Conservation (phyloP, 169 alveolate species). For the Plasmodium ovale region DNA sequence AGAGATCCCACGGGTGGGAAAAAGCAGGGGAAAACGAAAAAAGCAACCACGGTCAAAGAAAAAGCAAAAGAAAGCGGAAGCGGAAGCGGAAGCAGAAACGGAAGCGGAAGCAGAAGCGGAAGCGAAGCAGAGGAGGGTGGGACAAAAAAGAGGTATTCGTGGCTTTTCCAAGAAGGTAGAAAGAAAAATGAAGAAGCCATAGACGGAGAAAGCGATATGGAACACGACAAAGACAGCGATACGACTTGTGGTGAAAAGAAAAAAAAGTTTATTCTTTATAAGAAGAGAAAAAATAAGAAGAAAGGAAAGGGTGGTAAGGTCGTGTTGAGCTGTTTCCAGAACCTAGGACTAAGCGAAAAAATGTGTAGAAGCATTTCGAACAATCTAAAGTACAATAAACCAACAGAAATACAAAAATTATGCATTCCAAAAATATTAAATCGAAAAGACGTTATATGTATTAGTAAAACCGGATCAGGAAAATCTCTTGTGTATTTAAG, state of each 20-base stretch:
- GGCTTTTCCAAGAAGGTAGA: neutral
- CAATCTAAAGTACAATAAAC: slow-evolving; percentile 84
- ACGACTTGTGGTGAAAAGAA: neutral
- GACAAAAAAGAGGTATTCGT: neutral
- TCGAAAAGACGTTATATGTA: slow-evolving; percentile 94
- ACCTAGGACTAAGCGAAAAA: slow-evolving; percentile 82
- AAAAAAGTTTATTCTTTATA: slow-evolving; percentile 57
- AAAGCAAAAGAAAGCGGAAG: neutral
- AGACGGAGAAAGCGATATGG: neutral
- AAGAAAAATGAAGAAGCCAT: neutral
- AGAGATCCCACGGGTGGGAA: neutral
- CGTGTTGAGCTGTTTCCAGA: slow-evolving; percentile 81
- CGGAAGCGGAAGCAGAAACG: neutral
- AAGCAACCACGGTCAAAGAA: neutral
- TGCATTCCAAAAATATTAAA: slow-evolving; percentile 93
- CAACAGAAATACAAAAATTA: slow-evolving; percentile 96
- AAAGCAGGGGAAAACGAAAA: neutral
- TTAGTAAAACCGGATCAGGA: slow-evolving; percentile 97
- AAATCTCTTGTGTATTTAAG: slow-evolving; percentile 95
- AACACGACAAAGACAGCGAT: neutral
- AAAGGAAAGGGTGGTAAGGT: slow-evolving; percentile 71
- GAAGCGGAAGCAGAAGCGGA: neutral
- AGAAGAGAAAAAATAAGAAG: slow-evolving; percentile 64
- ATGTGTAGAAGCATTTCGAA: slow-evolving; percentile 80
- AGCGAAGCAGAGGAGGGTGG: neutral